phyloP scores from a whole-genome alignment of 768 basidiomycete genomes.

The Dioszegia crocea region DNA sequence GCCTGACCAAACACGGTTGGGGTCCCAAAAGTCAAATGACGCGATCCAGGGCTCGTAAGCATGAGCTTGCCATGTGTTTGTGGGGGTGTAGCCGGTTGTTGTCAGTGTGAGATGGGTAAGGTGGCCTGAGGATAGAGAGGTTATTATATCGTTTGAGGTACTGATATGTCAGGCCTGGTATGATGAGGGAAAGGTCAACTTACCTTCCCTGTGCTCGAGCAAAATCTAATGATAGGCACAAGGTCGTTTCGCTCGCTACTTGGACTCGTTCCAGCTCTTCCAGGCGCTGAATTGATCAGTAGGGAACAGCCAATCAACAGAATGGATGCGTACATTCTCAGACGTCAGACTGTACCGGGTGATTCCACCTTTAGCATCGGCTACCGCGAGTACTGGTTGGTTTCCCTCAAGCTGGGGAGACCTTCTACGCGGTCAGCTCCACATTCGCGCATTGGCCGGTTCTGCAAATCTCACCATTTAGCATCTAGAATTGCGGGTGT shows the following conservation, averaged over 20 bases:
- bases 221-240: conserved; percentile 94
- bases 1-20: conserved; percentile 77
- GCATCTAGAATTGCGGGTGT: conserved; percentile 83
- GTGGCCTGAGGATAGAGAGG: conserved; percentile 76
- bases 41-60: conserved; percentile 93
- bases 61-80: conserved; percentile 75
- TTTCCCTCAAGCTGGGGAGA: conserved; percentile 22
- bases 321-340: conserved; percentile 53
- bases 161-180: neutral
- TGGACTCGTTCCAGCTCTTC: conserved; percentile 39
- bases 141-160: conserved; percentile 55
- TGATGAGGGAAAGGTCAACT: neutral
- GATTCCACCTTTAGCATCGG: conserved; percentile 79
- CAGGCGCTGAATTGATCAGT: neutral
- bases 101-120: conserved; percentile 58
- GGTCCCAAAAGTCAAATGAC: conserved; percentile 83
- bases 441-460: neutral
- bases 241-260: conserved; percentile 55
- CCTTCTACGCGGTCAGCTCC: neutral
- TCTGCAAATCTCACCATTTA: conserved; percentile 67
- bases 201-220: conserved; percentile 47
- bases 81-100: conserved; percentile 54
- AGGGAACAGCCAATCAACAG: neutral
- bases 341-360: conserved; percentile 60
- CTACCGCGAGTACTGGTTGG: conserved; percentile 60